phyloP scores from a whole-genome alignment of 1,284 basidiomycete species.

The Athelia psychrophila region DNA sequence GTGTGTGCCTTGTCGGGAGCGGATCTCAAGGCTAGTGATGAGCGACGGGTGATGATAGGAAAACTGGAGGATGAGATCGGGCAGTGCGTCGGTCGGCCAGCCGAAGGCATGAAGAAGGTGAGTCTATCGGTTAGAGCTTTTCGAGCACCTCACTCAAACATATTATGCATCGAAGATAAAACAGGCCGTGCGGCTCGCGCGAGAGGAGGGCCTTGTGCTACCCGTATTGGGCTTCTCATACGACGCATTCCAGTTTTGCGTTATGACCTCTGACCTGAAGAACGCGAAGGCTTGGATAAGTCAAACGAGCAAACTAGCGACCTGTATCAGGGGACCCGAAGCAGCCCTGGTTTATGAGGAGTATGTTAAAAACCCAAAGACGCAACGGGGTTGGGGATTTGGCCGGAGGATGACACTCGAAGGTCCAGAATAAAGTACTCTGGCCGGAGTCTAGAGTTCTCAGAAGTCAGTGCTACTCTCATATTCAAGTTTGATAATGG shows the following conservation, averaged over 20 bases:
- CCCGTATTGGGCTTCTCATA: slow-evolving; percentile 18
- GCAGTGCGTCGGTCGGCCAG: slow-evolving; percentile 4
- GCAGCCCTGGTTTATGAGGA: background rate
- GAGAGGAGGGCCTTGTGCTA: slow-evolving; percentile 15
- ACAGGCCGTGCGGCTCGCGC: background rate
- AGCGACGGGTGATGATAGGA: slow-evolving; percentile 12
- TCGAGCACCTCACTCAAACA: background rate
- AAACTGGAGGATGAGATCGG: slow-evolving; percentile 15
- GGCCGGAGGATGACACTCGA: background rate
- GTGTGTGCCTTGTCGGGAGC: slow-evolving; percentile 15
- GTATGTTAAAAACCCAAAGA: background rate
- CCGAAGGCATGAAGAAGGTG: slow-evolving; percentile 14
- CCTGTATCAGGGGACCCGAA: background rate
- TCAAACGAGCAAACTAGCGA: slow-evolving; percentile 18
- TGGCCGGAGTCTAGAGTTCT: too few species aligned
- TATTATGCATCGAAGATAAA: background rate
- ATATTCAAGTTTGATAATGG: too few species aligned
- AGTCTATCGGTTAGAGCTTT: slow-evolving; percentile 1
- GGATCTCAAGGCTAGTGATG: slow-evolving; percentile 16
- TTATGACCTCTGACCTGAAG: slow-evolving; percentile 14
- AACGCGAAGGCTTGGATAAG: slow-evolving; percentile 25
- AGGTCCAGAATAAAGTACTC: too few species aligned
- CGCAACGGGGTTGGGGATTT: background rate
- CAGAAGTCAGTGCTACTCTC: too few species aligned
- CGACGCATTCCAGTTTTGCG: slow-evolving; percentile 23